These are phyloP conservation scores for Ogataea glucozyma DNA, from an alignment of 805 yeast genomes.

Conservation along the genomic window DNA sequence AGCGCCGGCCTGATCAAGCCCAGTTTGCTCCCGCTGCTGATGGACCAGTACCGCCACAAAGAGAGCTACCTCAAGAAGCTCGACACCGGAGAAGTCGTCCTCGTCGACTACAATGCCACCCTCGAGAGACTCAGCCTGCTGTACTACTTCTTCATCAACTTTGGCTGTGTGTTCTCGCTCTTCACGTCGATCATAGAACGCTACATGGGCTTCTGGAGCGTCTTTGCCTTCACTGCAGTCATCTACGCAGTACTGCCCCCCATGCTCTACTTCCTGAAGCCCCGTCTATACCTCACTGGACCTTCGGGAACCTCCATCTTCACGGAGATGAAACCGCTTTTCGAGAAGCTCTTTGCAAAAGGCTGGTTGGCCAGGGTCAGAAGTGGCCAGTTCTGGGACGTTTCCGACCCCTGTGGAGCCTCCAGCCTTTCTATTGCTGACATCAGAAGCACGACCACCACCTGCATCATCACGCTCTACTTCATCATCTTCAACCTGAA, in stretches of 20 bases:
- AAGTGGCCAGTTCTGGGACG: conserved; percentile 43
- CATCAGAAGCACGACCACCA: conserved; percentile 42
- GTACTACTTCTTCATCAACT: conserved; percentile 54
- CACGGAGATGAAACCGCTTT: conserved; percentile 40
- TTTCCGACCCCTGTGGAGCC: conserved; percentile 11
- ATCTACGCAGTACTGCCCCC: conserved; percentile 50
- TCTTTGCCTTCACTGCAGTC: conserved; percentile 52
- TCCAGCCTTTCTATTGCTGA: conserved; percentile 38
- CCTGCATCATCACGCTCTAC: conserved; percentile 48
- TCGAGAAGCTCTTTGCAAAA: conserved; percentile 40
- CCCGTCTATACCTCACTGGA: conserved; percentile 36
- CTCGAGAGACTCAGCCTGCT: conserved; percentile 41
- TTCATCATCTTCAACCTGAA: conserved; percentile 40
- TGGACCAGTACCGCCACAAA: conserved; percentile 63
- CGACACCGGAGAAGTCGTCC: conserved; percentile 57
- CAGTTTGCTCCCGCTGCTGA: conserved; percentile 47
- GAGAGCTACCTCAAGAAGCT: conserved; percentile 54
- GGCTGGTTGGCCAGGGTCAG: conserved; percentile 42
- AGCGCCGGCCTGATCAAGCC: conserved; percentile 58
- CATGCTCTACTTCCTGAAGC: conserved; percentile 40
- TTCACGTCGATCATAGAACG: conserved; percentile 51
- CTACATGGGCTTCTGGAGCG: conserved; percentile 51
- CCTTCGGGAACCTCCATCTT: conserved; percentile 47
- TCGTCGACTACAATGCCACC: conserved; percentile 49
- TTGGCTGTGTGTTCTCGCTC: conserved; percentile 52